A percentile compares a stretch with the other conserved stretches of the same genome.
Conservation (phyloP, 2,329 filamentous ascomycete genomes). For the Emergomyces orientalis region DNA sequence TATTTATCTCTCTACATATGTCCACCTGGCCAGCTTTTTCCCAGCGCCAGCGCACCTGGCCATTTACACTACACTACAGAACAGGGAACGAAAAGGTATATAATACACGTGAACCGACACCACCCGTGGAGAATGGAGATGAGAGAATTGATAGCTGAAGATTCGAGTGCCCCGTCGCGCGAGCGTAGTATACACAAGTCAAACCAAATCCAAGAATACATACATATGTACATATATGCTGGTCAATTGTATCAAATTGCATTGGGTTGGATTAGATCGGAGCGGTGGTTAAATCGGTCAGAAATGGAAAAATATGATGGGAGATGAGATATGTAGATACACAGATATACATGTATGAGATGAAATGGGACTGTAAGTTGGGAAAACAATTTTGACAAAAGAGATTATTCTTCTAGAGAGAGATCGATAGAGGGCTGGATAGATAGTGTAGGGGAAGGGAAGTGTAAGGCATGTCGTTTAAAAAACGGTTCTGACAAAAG, state of each 20-base stretch:
- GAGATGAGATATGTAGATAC: neutral
- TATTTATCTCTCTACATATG: no score
- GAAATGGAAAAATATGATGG: neutral
- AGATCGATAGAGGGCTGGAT: neutral
- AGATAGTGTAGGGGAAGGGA: neutral
- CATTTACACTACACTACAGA: neutral
- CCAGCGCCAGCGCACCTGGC: no score
- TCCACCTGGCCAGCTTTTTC: no score
- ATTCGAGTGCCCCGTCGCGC: no score
- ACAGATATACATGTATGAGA: neutral
- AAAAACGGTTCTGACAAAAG: neutral
- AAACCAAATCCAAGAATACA: no score
- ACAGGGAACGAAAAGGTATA: neutral
- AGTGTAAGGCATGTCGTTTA: neutral
- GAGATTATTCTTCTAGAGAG: neutral
- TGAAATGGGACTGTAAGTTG: neutral
- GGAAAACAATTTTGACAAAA: neutral
- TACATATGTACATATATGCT: no score
- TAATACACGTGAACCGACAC: neutral
- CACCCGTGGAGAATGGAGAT: no score
- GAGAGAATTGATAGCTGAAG: no score
- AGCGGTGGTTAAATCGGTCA: no score
- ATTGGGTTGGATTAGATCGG: no score
- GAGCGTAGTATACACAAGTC: no score
- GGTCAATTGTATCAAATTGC: no score